These are phyloP conservation scores for Sclerotiophoma versabilis DNA, from an alignment of 2,329 filamentous ascomycete genomes.

Conservation along the genomic window DNA sequence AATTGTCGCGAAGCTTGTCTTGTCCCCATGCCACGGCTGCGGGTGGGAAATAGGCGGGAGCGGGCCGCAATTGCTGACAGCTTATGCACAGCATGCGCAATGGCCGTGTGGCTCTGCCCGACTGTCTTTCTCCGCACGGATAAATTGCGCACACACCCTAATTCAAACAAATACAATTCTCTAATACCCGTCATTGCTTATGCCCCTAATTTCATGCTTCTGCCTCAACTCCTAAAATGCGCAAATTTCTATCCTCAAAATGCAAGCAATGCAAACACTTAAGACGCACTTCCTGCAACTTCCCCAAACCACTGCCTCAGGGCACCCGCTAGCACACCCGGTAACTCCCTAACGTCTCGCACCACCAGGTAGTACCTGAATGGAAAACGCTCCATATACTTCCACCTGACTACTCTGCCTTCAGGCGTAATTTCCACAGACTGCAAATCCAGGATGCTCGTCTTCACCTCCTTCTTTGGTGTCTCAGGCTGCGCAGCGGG, in stretches of 20 bases:
- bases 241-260: neutral
- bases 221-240: neutral
- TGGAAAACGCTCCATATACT: constrained; percentile 94
- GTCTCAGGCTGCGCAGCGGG: constrained; percentile 14
- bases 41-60: neutral
- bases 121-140: too few relatives aligned
- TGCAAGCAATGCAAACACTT: neutral
- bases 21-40: neutral
- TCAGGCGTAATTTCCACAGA: constrained; percentile 82
- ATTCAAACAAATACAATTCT: neutral
- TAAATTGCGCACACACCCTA: too few relatives aligned
- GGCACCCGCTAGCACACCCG: constrained; percentile 83
- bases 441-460: constrained; percentile 85
- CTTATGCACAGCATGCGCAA: neutral
- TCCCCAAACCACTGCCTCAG: constrained; percentile 95
- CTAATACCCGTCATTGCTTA: neutral
- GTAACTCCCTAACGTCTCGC: constrained; percentile 87
- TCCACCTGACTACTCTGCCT: constrained; percentile 76
- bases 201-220: neutral
- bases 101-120: too few relatives aligned
- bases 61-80: neutral
- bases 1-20: too few relatives aligned
- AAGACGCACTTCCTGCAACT: constrained; percentile 58
- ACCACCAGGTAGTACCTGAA: constrained; percentile 98
- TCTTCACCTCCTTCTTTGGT: constrained; percentile 56